Base-by-base conservation (phyloP, 805 yeast species). In the Ogataea chonburiensis region DNA sequence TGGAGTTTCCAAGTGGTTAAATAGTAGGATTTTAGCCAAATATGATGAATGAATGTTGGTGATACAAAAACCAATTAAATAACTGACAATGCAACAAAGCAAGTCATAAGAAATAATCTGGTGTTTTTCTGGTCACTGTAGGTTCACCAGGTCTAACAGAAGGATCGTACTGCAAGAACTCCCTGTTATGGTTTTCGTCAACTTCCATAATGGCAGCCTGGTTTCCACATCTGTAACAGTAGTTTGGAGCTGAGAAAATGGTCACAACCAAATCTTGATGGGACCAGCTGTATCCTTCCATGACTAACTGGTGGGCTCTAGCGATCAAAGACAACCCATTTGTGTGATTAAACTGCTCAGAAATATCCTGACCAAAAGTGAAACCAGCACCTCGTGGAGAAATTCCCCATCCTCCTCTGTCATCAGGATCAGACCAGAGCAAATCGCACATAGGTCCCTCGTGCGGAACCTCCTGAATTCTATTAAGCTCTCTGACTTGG, bases 141-240 rank as follows among this genome's bases (percentile, higher is more conserved):
- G 98, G 98, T 68, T 91, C 98, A 42, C 96, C 96, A 10, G 97
- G 96, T 67, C 98, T 80, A 43, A 93, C 88, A 36, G 89, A 81
- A 32, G 98, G 98, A 61, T 91, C 98, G 64, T 91, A 91, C 65
- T 91, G 97, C 64, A 91, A 68, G 62, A 88, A 87, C 61, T 81
- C 94, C 75, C 86, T 81, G 62, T 85, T 81, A 64, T 86, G 91
- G 60, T 81, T 83, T 63, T 89, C 97, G 62, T 89, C 96, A 44
- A 89, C 96, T 67, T 89, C 96, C 97, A 89, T 89, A 51, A 89
- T 86, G 24, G 96, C 96, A 28, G 97, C 97, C 69, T 87, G 96
- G 67, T 89, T 89, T 55, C 98, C 98, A 69, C 98, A 89, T 67
- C 98, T 76, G 64, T 89, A 89, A 66, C 98, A 89, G 63, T 89